Evolutionary conservation across 2,329 filamentous ascomycete species (phyloP).

Genomic region (Aureobasidium pullulans): DNA sequence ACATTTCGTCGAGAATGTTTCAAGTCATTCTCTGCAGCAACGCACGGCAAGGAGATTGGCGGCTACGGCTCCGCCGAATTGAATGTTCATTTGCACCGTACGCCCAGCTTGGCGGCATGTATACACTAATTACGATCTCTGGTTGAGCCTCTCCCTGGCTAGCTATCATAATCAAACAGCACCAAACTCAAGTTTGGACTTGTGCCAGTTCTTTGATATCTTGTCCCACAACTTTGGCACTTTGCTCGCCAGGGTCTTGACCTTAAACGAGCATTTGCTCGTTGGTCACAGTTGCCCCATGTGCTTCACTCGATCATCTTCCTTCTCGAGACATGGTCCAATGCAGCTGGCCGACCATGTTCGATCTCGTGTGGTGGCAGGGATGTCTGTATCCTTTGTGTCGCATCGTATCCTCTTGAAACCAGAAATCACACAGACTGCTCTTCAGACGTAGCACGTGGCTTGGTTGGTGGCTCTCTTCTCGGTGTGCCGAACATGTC

Average conservation of each 20-base stretch:
- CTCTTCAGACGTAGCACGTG: not conserved
- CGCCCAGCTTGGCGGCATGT: not conserved
- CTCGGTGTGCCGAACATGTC: not conserved
- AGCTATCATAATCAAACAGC: not conserved
- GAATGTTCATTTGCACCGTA: not conserved
- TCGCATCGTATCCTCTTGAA: not conserved
- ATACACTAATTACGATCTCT: not conserved
- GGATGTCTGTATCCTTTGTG: not conserved
- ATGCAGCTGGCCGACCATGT: too few species aligned
- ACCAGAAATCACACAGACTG: not conserved
- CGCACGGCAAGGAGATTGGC: not conserved
- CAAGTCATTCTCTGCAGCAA: not conserved
- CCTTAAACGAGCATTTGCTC: not conserved
- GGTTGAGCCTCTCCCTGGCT: not conserved
- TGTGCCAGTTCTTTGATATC: too few species aligned
- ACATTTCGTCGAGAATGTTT: constrained; percentile 3
- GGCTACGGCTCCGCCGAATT: not conserved
- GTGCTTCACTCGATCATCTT: too few species aligned
- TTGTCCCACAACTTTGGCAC: too few species aligned
- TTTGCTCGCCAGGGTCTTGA: too few species aligned
- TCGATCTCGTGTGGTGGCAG: not conserved
- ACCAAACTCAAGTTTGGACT: not conserved
- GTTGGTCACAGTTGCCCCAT: not conserved
- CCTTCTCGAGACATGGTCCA: too few species aligned
- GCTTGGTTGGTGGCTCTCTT: not conserved